Conservation (phyloP, 768 basidiomycete genomes). For the Austroboletus eburneus region DNA sequence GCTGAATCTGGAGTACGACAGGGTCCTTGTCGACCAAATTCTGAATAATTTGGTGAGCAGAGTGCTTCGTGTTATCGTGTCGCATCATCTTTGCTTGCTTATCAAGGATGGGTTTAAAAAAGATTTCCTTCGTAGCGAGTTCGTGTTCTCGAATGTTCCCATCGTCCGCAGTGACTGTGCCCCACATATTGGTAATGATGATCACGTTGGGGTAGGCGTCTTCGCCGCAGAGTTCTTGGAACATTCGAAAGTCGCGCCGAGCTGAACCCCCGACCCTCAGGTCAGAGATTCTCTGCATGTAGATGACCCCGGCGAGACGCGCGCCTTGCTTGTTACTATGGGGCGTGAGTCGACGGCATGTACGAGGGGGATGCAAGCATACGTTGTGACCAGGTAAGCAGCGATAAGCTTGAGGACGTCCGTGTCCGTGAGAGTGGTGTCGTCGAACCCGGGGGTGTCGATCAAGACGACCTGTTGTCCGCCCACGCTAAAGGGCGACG, state of each 20-base stretch:
- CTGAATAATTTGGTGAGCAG: constrained; percentile 44
- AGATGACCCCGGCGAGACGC: constrained; percentile 46
- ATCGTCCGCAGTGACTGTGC: constrained; percentile 32
- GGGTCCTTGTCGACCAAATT: constrained; percentile 39
- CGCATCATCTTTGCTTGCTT: constrained; percentile 42
- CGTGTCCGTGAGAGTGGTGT: constrained; percentile 45
- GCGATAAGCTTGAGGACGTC: constrained; percentile 51
- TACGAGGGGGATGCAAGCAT: constrained; percentile 1
- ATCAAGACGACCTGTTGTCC: constrained; percentile 44
- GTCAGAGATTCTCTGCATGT: constrained; percentile 51
- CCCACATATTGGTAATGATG: constrained; percentile 55
- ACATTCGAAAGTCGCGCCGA: constrained; percentile 46
- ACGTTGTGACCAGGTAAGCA: constrained; percentile 32
- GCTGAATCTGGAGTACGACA: constrained; percentile 47
- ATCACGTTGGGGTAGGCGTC: constrained; percentile 46
- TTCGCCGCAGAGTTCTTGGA: constrained; percentile 51
- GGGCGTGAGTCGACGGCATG: constrained; percentile 7
- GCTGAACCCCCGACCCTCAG: constrained; percentile 46
- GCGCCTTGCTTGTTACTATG: constrained; percentile 32
- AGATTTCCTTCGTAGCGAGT: constrained; percentile 36
- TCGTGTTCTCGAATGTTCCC: constrained; percentile 43
- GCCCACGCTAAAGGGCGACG: constrained; percentile 20
- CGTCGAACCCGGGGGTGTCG: constrained; percentile 64
- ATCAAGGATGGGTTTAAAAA: constrained; percentile 49
- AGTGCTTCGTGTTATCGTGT: constrained; percentile 39